Evolutionary conservation across 139 green algal species (phyloP).

Genomic region (Volvox reticuliferus): DNA sequence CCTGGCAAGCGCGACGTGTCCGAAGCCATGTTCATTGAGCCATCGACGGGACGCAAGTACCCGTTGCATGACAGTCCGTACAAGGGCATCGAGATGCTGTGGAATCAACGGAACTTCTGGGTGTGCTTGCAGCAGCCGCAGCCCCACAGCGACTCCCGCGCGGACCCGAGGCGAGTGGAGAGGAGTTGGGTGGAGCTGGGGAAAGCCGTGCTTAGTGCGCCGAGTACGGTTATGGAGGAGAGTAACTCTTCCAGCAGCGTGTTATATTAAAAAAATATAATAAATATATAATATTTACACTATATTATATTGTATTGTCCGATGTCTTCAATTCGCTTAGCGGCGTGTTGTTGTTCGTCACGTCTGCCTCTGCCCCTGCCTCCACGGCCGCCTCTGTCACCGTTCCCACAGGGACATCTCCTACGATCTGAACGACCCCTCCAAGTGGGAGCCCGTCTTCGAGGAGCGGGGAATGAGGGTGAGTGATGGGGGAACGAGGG

Average conservation of each 20-base stretch:
- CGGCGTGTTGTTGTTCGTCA: too few relatives aligned
- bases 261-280: too few relatives aligned
- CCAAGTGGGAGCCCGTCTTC: slow-evolving; percentile 82
- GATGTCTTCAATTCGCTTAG: too few relatives aligned
- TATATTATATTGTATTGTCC: too few relatives aligned
- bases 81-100: slow-evolving; percentile 82
- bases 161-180: slow-evolving; percentile 40
- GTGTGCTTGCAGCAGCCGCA: slow-evolving; percentile 79
- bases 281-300: too few relatives aligned
- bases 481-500: background rate
- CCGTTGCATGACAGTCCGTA: slow-evolving; percentile 71
- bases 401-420: slow-evolving; percentile 36
- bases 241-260: too few relatives aligned
- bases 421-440: slow-evolving; percentile 68
- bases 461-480: slow-evolving; percentile 61
- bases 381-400: too few relatives aligned
- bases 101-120: slow-evolving; percentile 79
- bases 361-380: too few relatives aligned
- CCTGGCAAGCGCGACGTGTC: slow-evolving; percentile 73
- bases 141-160: slow-evolving; percentile 78
- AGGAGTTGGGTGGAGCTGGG: background rate
- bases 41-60: slow-evolving; percentile 72
- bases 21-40: slow-evolving; percentile 82
- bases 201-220: too few relatives aligned
- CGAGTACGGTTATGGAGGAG: too few relatives aligned